Evolutionary conservation across 2,329 filamentous ascomycete genomes (phyloP), one percentile per base, ranked within the genome.

Genomic region (Xylaria hypoxylon): DNA sequence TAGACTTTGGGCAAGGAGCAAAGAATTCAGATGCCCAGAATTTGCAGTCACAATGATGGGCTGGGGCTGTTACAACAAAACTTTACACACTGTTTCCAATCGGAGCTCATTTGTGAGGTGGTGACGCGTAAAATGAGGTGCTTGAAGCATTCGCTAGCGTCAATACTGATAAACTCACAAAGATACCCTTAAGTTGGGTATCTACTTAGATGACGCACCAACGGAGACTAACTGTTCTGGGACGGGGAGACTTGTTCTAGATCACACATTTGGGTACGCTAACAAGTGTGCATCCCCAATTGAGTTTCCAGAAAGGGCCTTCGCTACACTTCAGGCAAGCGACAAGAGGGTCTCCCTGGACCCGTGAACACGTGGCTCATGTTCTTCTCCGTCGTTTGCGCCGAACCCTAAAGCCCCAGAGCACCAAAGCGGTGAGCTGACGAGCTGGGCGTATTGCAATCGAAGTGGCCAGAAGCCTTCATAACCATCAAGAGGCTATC

Each of bases 261-360:
- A 67, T 60, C 60, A 56, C 42, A 31, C 31, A 63, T 66, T 60
- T 22, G 55, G 60, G n/a, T 28, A 45, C 55, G 64, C 64, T 59
- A 67, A 52, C 17, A 50, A 55, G 28, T 33, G 17, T 51, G 31
- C 15, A 50, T 28, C 22, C 40, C 24, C 15, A 40, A 5, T 53
- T 15, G 31, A n/a, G n/a, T 52, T 33, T 11, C 56, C 52, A 17
- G 24, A 61, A 47, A 48, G 51, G 48, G 56, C 47, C 31, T 55
- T 45, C 38, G 57, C 45, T 59, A 19, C 60, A 48, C 47, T 40
- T 35, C 24, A 28, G 45, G 61, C 44, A 47, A 52, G 38, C 24
- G 40, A 53, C 17, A 26, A 57, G 44, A 50, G 35, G 44, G 33
- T 22, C 2, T 17, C 17, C 5, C 28, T 50, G 35, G 55, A 55